phyloP scores from a whole-genome alignment of 2,329 filamentous ascomycete species.

The Sporothrix mexicana region DNA sequence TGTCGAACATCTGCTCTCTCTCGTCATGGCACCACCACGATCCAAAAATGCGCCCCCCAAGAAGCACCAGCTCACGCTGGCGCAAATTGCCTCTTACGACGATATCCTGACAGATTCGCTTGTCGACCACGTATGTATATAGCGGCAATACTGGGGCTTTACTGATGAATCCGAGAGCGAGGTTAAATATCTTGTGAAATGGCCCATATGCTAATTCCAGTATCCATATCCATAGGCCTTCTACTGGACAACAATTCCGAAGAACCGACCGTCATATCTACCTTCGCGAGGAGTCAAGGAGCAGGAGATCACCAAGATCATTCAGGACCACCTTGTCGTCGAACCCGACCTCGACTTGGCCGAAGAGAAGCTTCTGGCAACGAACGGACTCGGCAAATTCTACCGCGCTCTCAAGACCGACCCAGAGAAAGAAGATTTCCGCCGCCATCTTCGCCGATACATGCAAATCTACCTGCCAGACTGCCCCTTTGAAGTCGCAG shows the following conservation, averaged over 20 bases:
- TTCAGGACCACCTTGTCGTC: constrained; percentile 72
- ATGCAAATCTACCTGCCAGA: constrained; percentile 91
- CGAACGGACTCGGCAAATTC: constrained; percentile 77
- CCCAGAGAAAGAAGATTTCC: constrained; percentile 86
- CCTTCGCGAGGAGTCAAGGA: constrained; percentile 78
- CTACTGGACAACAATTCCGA: constrained; percentile 96
- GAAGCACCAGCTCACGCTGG: constrained; percentile 79
- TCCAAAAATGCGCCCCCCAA: constrained; percentile 47
- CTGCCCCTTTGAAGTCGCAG: constrained; percentile 88
- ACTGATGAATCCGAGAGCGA: too few relatives aligned
- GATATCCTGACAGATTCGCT: constrained; percentile 94
- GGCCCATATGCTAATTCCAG: not conserved
- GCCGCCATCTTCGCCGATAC: constrained; percentile 84
- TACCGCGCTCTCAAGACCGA: constrained; percentile 69
- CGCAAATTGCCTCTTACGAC: constrained; percentile 90
- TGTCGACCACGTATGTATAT: constrained; percentile 81
- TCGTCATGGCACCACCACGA: constrained; percentile 35
- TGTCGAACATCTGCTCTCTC: not conserved
- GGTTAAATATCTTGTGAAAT: too few relatives aligned
- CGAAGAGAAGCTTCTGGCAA: constrained; percentile 72
- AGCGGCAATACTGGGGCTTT: too few relatives aligned
- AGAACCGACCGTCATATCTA: constrained; percentile 87
- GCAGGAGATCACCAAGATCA: constrained; percentile 64
- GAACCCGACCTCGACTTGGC: constrained; percentile 73
- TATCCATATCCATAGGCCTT: constrained; percentile 67